Evolutionary conservation across 306 rosid species (phyloP), one percentile per base, ranked within the genome.

Genomic region (Casuarina glauca): DNA sequence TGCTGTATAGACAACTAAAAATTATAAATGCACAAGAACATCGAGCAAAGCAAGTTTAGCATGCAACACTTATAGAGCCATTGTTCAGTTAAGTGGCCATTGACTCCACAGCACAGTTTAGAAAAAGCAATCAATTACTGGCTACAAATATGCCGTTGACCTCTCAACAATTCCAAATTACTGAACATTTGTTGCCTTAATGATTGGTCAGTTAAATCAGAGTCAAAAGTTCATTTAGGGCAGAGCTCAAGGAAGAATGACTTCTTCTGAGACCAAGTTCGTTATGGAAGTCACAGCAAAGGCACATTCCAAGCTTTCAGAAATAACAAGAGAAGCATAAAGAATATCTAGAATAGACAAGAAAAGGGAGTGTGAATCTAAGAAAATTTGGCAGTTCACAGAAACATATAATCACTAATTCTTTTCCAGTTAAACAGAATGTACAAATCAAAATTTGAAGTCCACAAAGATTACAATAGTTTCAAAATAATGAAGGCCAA

Each of bases 11-110:
- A 71, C 36, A 45, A 72, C 66, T 58, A 73, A 76, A 16, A 20
- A 58, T 52, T 48, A 77, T 38, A 52, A 62, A 20, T 69, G 45
- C 42, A 35, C 73, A 19, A 54, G 41, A 72, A 69, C 66, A 57
- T 35, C 74, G 50, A 72, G 71, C 62, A 53, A 66, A 76, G 75
- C 49, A 76, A 57, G 39, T 58, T 67, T 78, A 63, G 61, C 83
- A 78, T 46, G 71, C 78, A 77, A 15, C 50, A 26, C 64, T 4
- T 39, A 55, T 35, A 52, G 19, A 49, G 63, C 36, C 20, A 2
- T 5, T 41, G 32, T 38, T 66, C 48, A 38, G 70, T 41, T 3
- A 66, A 66, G 45, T 66, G 48, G 49, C 70, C 46, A 66, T 66
- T 43, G 12, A 63, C 19, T 62, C 42, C 46, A 66, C 70, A n/a